These are phyloP conservation scores for Hirsutella thompsonii DNA, from an alignment of 2,329 filamentous ascomycete genomes.

Conservation along the genomic window DNA sequence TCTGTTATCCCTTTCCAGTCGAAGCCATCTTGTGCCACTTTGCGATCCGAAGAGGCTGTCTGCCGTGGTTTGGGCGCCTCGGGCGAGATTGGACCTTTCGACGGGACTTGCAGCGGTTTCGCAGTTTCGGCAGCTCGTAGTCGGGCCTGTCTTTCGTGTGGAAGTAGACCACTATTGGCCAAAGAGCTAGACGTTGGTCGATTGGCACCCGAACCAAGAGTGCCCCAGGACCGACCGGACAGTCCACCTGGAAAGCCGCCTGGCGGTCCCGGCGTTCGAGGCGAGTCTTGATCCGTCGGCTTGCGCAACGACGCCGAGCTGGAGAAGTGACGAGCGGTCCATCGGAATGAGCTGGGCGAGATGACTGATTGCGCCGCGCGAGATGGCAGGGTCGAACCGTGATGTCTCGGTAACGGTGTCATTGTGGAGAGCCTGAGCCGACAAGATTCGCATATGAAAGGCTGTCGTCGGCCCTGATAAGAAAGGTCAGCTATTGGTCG, in stretches of 20 bases:
- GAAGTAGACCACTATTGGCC: conserved; percentile 16
- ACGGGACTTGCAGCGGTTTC: conserved; percentile 1
- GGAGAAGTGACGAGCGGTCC: conserved; percentile 13
- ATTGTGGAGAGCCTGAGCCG: conserved; percentile 16
- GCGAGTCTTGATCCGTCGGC: conserved; percentile 8
- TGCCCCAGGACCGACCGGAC: conserved; percentile 6
- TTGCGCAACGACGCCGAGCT: conserved; percentile 11
- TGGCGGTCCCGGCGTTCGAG: conserved; percentile 11
- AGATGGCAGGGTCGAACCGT: background rate
- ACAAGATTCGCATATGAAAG: conserved; percentile 28
- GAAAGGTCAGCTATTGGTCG: background rate
- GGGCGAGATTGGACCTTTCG: no score
- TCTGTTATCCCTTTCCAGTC: background rate
- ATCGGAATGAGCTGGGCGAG: conserved; percentile 2
- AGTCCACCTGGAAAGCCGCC: conserved; percentile 11
- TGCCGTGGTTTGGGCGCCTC: no score
- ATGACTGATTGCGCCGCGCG: background rate
- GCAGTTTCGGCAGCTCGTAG: conserved; percentile 9
- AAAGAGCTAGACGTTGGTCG: conserved; percentile 1
- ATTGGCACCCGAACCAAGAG: conserved; percentile 6
- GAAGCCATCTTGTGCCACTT: background rate
- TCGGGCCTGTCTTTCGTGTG: conserved; percentile 24
- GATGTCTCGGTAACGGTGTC: conserved; percentile 3
- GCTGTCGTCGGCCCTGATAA: conserved; percentile 20
- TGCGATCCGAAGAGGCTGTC: no score